Evolutionary conservation across 495 filamentous ascomycete species (phyloP).

Genomic region (Annulohypoxylon nitens): DNA sequence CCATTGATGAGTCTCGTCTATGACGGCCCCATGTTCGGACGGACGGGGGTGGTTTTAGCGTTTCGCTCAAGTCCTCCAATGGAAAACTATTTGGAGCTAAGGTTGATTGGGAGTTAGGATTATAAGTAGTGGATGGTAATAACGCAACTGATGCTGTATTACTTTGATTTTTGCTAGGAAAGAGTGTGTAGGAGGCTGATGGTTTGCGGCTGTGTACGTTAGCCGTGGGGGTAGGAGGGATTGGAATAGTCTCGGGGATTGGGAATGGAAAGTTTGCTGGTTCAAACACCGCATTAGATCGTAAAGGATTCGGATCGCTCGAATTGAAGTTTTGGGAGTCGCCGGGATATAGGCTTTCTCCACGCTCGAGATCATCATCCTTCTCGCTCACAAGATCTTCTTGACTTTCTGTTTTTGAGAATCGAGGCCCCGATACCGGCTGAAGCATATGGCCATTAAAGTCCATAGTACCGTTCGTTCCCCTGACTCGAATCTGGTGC

Average conservation of each 20-base stretch:
- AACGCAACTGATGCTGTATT: conserved; percentile 53
- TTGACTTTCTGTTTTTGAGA: conserved; percentile 54
- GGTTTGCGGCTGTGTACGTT: conserved; percentile 53
- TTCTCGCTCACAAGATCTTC: conserved; percentile 46
- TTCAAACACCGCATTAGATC: conserved; percentile 52
- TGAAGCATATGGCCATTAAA: conserved; percentile 53
- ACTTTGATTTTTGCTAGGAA: conserved; percentile 50
- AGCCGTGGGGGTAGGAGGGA: conserved; percentile 38
- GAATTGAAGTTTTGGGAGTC: conserved; percentile 26
- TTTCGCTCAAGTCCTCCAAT: conserved; percentile 35
- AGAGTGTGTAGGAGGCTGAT: conserved; percentile 56
- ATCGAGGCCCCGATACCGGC: conserved; percentile 44
- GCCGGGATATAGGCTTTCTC: conserved; percentile 38
- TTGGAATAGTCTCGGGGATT: conserved; percentile 50
- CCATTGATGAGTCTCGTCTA: conserved; percentile 59
- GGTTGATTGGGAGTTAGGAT: conserved; percentile 46
- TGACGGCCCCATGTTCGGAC: conserved; percentile 54
- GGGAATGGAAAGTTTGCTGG: conserved; percentile 40
- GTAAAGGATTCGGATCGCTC: conserved; percentile 49
- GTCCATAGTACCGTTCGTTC: conserved; percentile 39
- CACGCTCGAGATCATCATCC: conserved; percentile 40
- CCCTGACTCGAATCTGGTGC: conserved; percentile 48
- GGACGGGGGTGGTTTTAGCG: conserved; percentile 59
- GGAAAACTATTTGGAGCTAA: conserved; percentile 10
- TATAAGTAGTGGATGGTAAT: conserved; percentile 60